Evolutionary conservation across 108 stramenopile species (phyloP), one percentile per base, ranked within the genome.

Genomic region (Phaeodactylum tricornutum): DNA sequence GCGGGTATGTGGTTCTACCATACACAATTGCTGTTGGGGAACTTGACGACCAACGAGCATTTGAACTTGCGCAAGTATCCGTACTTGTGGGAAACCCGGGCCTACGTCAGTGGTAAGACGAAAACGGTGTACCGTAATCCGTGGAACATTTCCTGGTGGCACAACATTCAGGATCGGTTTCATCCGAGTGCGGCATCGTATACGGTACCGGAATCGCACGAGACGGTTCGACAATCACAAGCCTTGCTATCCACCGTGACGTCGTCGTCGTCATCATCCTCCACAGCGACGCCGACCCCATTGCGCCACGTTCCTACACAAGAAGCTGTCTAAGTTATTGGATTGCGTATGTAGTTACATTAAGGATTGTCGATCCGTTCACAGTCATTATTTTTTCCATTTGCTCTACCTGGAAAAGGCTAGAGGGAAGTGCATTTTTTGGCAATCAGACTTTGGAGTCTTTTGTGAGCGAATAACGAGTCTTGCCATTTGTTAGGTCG

Each of bases 21-120:
- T 60, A 70, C 84, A 19, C 81, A 85, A 52, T 72, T 98, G n/a
- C 47, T 80, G 27, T 29, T 55, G 35, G 62, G 45, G 25, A 97
- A 96, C 51, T 53, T 95, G n/a, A 88, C 95, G 33, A 98, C 95
- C 15, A 98, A 96, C 59, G 97, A 98, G 60, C 90, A 93, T 53
- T 53, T 75, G 31, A 93, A 92, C 54, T 9, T 74, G 9, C 50
- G 47, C 26, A 69, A 76, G 41, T 96, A 95, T 66, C 70, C 72
- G 43, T 94, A 96, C 55, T 71, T 98, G 7, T 63, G 71, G 72
- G 52, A 71, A 29, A 42, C 22, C 17, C 41, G 49, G 0, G 16
- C 33, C 6, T 28, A 23, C 1, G 47, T 29, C 38, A 53, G 48
- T 46, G 44, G 61, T 34, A 26, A 54, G 43, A 26, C 71, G 90